A percentile compares a stretch with the other conserved stretches of the same genome.
Conservation (phyloP, 2,329 filamentous ascomycete genomes). For the Emydomyces testavorans region DNA sequence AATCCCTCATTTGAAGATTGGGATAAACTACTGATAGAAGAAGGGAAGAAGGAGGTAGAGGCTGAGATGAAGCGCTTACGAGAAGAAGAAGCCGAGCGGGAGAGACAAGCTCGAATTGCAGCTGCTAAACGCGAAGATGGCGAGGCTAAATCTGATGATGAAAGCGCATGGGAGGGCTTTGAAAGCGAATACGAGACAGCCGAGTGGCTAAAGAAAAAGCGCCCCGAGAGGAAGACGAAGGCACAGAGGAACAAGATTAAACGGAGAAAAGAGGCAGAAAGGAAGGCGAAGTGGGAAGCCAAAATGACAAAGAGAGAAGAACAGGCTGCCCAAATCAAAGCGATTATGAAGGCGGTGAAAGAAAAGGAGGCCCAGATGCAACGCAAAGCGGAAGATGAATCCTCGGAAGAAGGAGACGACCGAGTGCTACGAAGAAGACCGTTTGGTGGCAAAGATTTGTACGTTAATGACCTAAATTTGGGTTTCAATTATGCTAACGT, state of each 20-base stretch:
- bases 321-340: conserved; percentile 60
- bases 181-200: conserved; percentile 63
- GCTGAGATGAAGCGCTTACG: conserved; percentile 63
- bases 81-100: conserved; percentile 53
- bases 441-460: conserved; percentile 52
- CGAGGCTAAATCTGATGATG: conserved; percentile 67
- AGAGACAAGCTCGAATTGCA: conserved; percentile 56
- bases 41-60: conserved; percentile 68
- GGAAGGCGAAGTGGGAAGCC: conserved; percentile 60
- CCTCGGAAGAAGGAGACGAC: conserved; percentile 47
- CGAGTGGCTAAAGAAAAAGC: conserved; percentile 58
- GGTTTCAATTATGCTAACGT: conserved; percentile 5
- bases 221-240: conserved; percentile 73
- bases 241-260: conserved; percentile 78
- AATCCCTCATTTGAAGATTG: conserved; percentile 85
- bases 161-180: conserved; percentile 82
- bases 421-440: conserved; percentile 56
- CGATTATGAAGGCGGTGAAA: conserved; percentile 47
- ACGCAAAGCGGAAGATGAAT: conserved; percentile 26
- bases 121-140: conserved; percentile 67
- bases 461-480: conserved; percentile 20
- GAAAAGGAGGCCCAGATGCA: conserved; percentile 38
- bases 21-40: conserved; percentile 59
- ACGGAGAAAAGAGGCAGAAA: conserved; percentile 77
- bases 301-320: conserved; percentile 61